phyloP scores from a whole-genome alignment of 306 rosid genomes.

The Carpinus fangiana region DNA sequence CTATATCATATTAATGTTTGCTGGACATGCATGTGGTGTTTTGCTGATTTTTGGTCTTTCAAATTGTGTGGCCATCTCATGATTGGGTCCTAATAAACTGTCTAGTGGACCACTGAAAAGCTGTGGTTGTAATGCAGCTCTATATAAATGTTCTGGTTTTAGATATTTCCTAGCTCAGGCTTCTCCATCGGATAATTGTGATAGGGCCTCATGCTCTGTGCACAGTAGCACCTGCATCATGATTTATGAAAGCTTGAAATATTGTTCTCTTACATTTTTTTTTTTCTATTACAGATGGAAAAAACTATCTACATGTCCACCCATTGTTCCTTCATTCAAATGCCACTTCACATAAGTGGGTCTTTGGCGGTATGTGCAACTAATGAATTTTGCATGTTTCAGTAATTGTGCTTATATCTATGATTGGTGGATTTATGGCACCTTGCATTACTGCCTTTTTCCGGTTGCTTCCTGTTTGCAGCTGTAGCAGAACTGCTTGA shows the following conservation, averaged over 20 bases:
- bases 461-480: slow-evolving; percentile 40
- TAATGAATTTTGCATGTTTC: neutral
- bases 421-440: slow-evolving; percentile 9
- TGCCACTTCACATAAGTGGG: slow-evolving; percentile 99
- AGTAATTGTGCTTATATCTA: slow-evolving; percentile 4
- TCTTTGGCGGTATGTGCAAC: slow-evolving; percentile 79
- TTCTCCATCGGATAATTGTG: neutral
- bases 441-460: slow-evolving; percentile 1
- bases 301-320: slow-evolving; percentile 69
- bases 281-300: slow-evolving; percentile 43
- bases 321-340: slow-evolving; percentile 97
- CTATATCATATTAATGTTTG: slow-evolving; percentile 14
- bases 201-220: neutral
- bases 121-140: neutral
- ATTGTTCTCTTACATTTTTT: neutral
- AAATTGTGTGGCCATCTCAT: neutral
- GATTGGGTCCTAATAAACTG: neutral
- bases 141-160: neutral
- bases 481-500: slow-evolving; percentile 93
- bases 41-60: neutral
- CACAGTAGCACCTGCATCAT: neutral
- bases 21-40: slow-evolving; percentile 18
- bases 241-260: neutral
- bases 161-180: neutral
- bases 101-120: neutral